Base-by-base conservation (phyloP, 2,329 filamentous ascomycete genomes). In the Alternaria atra region DNA sequence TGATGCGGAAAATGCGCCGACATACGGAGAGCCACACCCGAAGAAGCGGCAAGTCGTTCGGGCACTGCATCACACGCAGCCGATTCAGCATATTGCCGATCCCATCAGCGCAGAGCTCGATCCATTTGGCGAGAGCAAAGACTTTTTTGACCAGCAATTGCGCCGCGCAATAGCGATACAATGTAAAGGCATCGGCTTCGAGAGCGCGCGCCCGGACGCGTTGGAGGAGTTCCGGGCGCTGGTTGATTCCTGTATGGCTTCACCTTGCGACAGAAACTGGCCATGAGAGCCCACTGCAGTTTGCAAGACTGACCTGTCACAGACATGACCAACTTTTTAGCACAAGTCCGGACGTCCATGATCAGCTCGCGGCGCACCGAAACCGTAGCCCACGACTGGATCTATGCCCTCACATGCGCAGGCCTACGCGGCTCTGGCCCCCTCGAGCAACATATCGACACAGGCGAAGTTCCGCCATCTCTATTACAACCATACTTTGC, bases 381-480 rank as follows among this genome's bases (percentile, higher is more conserved):
- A 46, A 84, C 87, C 1, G 84, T 87, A 23, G 84, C 87, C 0
- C 81, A 84, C 63, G 88, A 90, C 74, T 89, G 89, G 73, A 82
- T 86, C 58, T 78, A 80, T 56, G 84, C 84, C 9, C 80, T 87
- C 51, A 78, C 83, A 37, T 79, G 77, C 61, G 63, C 72, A 55
- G 73, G 76, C 58, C 67, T 82, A 13, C 72, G 73, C 9, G 75
- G 79, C 55, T 81, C 79, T 13, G 73, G 74, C n/a, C 69, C 81
- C 8, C 68, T 79, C 40, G 72, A 77, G 25, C 68, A 63, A 25
- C 81, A 84, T 53, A 73, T 84, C 29, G 71, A 80, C 71, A 70
- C 77, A 73, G 70, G 80, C 71, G 68, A 73, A n/a, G 62, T 79
- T 23, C 69, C 79, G 63, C 60, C 73, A 23, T 52, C 67, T 69